phyloP scores from a whole-genome alignment of 2,329 filamentous ascomycete species.

The Paraphoma chrysanthemicola region DNA sequence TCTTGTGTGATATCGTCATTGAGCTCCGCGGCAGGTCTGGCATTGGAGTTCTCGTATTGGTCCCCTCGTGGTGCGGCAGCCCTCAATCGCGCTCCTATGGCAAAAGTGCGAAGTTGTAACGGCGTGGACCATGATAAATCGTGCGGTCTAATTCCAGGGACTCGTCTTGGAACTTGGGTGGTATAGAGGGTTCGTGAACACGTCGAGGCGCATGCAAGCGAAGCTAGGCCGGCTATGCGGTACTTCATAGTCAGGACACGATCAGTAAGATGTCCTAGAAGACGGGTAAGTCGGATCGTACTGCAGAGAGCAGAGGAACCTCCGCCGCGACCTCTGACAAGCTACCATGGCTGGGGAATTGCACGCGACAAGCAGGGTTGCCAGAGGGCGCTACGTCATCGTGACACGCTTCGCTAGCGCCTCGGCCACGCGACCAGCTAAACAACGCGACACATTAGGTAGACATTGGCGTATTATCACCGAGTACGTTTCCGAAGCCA shows the following conservation, averaged over 20 bases:
- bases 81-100: constrained; percentile 8
- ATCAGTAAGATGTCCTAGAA: constrained; percentile 5
- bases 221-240: constrained; percentile 31
- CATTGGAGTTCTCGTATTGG: constrained; percentile 41
- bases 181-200: constrained; percentile 17
- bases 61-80: constrained; percentile 21
- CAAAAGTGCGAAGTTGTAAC: constrained; percentile 20
- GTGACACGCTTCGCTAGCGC: constrained; percentile 7
- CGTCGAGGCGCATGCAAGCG: constrained; percentile 23
- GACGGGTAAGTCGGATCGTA: constrained; percentile 18
- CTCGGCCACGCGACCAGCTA: background rate
- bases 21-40: constrained; percentile 48
- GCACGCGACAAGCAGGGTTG: constrained; percentile 24
- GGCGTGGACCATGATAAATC: background rate
- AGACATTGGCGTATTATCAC: too few relatives aligned
- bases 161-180: constrained; percentile 7
- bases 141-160: constrained; percentile 3
- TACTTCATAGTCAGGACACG: constrained; percentile 36
- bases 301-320: constrained; percentile 2
- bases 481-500: too few relatives aligned
- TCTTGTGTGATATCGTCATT: constrained; percentile 54
- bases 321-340: background rate
- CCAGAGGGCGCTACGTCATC: constrained; percentile 20
- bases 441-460: background rate
- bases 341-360: constrained; percentile 10